Conservation (phyloP, 495 filamentous ascomycete genomes). For the Podospora comata region DNA sequence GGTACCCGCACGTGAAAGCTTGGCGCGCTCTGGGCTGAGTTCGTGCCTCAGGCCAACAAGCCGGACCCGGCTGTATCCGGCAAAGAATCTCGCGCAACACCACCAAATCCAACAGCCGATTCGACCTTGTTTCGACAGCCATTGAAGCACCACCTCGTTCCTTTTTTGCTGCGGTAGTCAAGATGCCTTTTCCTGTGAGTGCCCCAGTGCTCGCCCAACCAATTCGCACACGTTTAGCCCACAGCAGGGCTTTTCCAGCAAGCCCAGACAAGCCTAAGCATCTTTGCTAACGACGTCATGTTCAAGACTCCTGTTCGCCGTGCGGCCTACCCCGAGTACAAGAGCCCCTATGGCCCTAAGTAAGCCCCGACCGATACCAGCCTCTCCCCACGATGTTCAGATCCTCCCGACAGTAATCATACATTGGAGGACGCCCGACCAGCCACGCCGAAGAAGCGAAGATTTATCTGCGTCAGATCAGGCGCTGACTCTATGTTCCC, state of each 20-base stretch:
- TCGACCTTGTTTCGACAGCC: slow-evolving; percentile 23
- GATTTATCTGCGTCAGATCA: background rate
- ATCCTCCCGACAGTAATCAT: background rate
- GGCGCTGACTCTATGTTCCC: slow-evolving; percentile 29
- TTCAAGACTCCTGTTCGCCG: slow-evolving; percentile 38
- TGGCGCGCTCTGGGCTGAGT: background rate
- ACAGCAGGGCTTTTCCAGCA: background rate
- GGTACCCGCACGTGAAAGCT: slow-evolving; percentile 8
- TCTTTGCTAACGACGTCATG: slow-evolving; percentile 25
- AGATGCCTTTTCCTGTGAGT: slow-evolving; percentile 45
- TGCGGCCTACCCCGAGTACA: slow-evolving; percentile 38
- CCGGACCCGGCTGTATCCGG: slow-evolving; percentile 32
- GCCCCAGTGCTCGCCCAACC: background rate
- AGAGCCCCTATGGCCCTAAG: slow-evolving; percentile 52
- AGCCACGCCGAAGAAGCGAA: background rate
- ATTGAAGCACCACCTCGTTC: slow-evolving; percentile 36
- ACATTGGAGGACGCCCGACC: background rate
- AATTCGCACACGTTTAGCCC: background rate
- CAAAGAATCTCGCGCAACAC: slow-evolving; percentile 37
- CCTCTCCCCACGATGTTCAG: background rate
- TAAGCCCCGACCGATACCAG: slow-evolving; percentile 34
- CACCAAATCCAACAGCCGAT: slow-evolving; percentile 20
- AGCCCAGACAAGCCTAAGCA: background rate
- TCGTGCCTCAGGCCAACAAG: slow-evolving; percentile 11
- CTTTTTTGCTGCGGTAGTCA: slow-evolving; percentile 24